phyloP scores from a whole-genome alignment of 1,284 basidiomycete species.

The Cerioporus squamosus region DNA sequence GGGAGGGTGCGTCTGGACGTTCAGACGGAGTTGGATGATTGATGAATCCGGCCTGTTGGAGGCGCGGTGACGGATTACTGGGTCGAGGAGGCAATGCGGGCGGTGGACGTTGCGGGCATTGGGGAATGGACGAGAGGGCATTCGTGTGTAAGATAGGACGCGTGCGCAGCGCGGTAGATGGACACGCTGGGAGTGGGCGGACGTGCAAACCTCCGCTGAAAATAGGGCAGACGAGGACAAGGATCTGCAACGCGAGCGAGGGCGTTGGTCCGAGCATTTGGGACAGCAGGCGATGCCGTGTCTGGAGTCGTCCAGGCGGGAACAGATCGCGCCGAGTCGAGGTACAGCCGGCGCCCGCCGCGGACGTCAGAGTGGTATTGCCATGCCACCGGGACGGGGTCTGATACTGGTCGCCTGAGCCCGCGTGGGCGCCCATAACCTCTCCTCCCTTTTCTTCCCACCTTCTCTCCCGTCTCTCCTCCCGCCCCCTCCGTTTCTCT shows the following conservation, averaged over 20 bases:
- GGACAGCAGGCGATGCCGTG: background rate
- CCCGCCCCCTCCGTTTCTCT: constrained; percentile 14
- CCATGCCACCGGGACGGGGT: constrained; percentile 22
- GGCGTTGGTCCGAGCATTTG: background rate
- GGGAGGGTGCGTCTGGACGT: constrained; percentile 1
- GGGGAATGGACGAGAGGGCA: constrained; percentile 6
- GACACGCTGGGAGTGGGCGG: too few relatives aligned
- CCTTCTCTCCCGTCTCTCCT: constrained; percentile 25
- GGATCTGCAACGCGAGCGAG: background rate
- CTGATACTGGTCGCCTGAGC: constrained; percentile 17
- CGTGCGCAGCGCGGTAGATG: background rate
- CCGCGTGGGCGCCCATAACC: constrained; percentile 20
- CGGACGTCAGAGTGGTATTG: constrained; percentile 10
- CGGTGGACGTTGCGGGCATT: background rate
- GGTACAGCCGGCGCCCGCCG: constrained; percentile 16
- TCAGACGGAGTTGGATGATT: constrained; percentile 12
- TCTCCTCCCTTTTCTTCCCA: constrained; percentile 20
- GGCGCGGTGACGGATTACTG: constrained; percentile 15
- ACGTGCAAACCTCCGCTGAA: too few relatives aligned
- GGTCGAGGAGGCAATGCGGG: constrained; percentile 13
- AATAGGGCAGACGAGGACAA: background rate
- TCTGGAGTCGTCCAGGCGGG: constrained; percentile 4
- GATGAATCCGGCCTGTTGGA: constrained; percentile 10
- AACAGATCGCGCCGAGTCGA: constrained; percentile 10
- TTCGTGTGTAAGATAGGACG: background rate